These are phyloP conservation scores for Ulota crispa DNA, from an alignment of 225 moss, liverwort and hornwort genomes.

Conservation along the genomic window DNA sequence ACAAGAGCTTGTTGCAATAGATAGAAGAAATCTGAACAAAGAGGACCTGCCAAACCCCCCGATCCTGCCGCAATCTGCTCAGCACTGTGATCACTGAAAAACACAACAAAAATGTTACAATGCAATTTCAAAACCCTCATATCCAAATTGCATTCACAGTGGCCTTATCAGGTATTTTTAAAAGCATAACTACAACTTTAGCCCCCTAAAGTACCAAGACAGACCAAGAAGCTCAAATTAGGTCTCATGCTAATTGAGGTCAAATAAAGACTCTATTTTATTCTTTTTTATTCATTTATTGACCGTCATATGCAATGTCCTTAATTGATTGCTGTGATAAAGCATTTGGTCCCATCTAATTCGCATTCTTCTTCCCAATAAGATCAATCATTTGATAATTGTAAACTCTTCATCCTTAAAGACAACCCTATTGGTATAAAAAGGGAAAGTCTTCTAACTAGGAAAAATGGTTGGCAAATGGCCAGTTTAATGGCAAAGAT, in stretches of 20 bases:
- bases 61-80: neutral
- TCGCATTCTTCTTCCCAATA: neutral
- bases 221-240: neutral
- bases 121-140: neutral
- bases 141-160: neutral
- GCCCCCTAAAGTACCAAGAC: neutral
- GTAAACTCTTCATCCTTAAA: neutral
- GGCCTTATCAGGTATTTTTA: neutral
- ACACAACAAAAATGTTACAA: neutral
- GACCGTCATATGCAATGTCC: neutral
- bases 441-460: neutral
- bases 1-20: neutral
- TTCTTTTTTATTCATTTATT: neutral
- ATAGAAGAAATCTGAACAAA: slow-evolving; percentile 17
- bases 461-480: neutral
- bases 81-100: slow-evolving; percentile 8
- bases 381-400: neutral
- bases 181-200: neutral
- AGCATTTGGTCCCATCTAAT: no score
- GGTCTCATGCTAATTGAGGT: neutral
- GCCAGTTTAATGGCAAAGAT: neutral
- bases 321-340: neutral
- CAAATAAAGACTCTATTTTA: neutral
- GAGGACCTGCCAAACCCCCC: slow-evolving; percentile 13
- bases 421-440: neutral